Base-by-base conservation (phyloP, 371 early-diverging fungal genomes). In the Gilbertella persicaria region DNA sequence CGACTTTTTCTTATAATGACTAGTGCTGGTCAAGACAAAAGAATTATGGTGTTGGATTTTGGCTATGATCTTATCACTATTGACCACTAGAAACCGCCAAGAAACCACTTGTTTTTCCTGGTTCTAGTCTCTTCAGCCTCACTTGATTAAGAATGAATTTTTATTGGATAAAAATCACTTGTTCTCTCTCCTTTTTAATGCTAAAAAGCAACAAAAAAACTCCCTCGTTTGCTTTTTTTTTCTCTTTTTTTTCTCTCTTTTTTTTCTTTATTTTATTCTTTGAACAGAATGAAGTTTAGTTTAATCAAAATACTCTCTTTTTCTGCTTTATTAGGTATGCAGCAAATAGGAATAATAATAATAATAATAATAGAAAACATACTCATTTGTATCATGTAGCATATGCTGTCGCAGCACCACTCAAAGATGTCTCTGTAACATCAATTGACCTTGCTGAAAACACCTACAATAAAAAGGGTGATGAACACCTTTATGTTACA, bases 21-120 rank as follows among this genome's bases (percentile, higher is more conserved):
- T 38, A 64, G 71, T 45, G 58, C 58, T 42, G 80, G 86, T 33
- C 86, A 89, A 33, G 81, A 93, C 58, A 80, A 79, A 39, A 78
- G 77, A 43, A 90, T 94, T 36, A 73, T 90, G 41, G 73, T 92
- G 6, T 86, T 91, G 80, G 90, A 94, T 62, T 94, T 92, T 74
- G 69, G 83, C 3, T 23, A 45, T 45, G 50, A 50, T 50, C 24
- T 63, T 21, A 40, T 21, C 4, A 55, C 46, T 4, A 40, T 47
- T 17, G 33, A 47, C 2, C 25, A 41, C 13, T 33, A 9, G 13
- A n/a, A n/a, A n/a, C n/a, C n/a, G n/a, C n/a, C n/a, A n/a, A n/a
- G n/a, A n/a, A n/a, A n/a, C n/a, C n/a, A n/a, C n/a, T n/a, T n/a
- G n/a, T n/a, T n/a, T n/a, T n/a, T n/a, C n/a, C n/a, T n/a, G n/a